Evolutionary conservation across 345 rosid genomes (phyloP).

Genomic region (Boechera stricta): DNA sequence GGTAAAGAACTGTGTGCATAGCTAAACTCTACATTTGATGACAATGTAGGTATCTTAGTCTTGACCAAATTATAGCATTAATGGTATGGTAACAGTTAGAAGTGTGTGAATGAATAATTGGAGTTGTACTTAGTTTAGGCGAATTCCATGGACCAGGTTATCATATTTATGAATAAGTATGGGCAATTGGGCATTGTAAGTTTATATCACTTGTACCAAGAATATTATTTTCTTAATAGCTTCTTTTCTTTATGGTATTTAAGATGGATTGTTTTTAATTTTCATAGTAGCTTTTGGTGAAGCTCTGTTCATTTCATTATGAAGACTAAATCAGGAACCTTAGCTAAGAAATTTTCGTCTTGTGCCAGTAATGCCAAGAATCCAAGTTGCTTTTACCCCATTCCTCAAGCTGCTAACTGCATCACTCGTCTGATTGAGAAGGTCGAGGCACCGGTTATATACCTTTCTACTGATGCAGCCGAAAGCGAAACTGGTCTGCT

Average conservation of each 20-base stretch:
- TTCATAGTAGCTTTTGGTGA: not conserved
- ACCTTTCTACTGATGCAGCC: constrained; percentile 98
- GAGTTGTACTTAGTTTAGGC: constrained; percentile 8
- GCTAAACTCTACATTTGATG: not conserved
- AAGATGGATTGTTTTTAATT: not conserved
- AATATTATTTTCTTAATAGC: not conserved
- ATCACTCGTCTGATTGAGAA: constrained; percentile 74
- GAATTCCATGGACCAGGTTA: not conserved
- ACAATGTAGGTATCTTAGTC: not conserved
- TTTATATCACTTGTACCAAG: not conserved
- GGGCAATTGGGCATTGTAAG: not conserved
- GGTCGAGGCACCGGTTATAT: constrained; percentile 70
- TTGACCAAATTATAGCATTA: not conserved
- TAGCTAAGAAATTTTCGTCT: constrained; percentile 15
- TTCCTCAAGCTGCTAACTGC: constrained; percentile 96
- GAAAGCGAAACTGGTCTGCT: constrained; percentile 85
- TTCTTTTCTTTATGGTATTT: not conserved
- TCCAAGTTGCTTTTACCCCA: constrained; percentile 96
- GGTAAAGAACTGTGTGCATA: not conserved
- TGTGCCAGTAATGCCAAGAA: constrained; percentile 79
- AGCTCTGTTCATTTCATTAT: not conserved
- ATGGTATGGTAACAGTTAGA: not conserved
- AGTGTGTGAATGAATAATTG: not conserved
- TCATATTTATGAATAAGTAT: constrained; percentile 1
- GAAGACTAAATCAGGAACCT: not conserved